Percentiles rank a stretch among this genome's conserved stretches.
Evolutionary conservation across 306 rosid genomes (phyloP).

Genomic region (Lathyrus aphaca): DNA sequence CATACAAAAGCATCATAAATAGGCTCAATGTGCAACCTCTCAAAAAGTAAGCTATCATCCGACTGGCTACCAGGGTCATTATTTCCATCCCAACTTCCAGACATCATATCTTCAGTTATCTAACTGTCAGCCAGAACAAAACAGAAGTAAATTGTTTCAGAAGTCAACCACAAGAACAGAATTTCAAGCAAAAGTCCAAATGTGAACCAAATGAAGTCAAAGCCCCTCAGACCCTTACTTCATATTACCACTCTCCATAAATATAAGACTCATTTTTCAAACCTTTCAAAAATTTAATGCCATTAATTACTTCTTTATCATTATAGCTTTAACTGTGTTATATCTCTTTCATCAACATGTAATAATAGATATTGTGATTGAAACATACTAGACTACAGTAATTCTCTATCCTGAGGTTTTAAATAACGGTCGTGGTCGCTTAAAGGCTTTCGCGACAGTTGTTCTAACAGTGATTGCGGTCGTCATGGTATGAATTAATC

Average conservation of each 20-base stretch:
- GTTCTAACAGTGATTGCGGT: too few species aligned
- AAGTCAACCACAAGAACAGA: constrained; percentile 13
- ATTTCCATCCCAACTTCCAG: constrained; percentile 85
- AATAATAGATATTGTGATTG: too few species aligned
- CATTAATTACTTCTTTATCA: too few species aligned
- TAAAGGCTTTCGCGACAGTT: too few species aligned
- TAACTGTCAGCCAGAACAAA: constrained; percentile 41
- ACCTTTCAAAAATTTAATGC: too few species aligned
- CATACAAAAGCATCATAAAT: constrained; percentile 89
- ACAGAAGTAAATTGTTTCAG: constrained; percentile 4
- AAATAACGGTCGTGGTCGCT: too few species aligned
- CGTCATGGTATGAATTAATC: too few species aligned
- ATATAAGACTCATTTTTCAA: background rate
- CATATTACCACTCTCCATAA: background rate
- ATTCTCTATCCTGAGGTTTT: too few species aligned
- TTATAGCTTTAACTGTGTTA: too few species aligned
- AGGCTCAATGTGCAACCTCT: constrained; percentile 81
- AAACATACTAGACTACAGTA: too few species aligned
- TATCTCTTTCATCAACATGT: too few species aligned
- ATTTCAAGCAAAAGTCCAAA: background rate
- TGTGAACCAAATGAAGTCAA: constrained; percentile 34
- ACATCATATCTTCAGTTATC: constrained; percentile 58
- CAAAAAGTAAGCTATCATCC: constrained; percentile 76
- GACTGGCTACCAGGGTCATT: constrained; percentile 84
- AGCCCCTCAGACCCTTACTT: constrained; percentile 1